Base-by-base conservation (phyloP, 345 rosid genomes). In the Melaleuca alternifolia region DNA sequence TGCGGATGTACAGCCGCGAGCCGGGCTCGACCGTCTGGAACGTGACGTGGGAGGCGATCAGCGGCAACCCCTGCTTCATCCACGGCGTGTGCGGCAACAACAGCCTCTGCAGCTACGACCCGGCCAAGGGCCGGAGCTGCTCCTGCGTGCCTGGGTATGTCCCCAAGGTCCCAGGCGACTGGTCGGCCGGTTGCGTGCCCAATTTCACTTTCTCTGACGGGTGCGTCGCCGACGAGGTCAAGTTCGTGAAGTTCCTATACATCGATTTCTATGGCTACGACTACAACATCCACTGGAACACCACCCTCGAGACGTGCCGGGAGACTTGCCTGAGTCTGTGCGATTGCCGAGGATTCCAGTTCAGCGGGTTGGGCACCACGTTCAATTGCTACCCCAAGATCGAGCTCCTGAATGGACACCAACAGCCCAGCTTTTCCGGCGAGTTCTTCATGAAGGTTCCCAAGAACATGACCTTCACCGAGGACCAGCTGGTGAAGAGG, bases 41-140 rank as follows among this genome's bases (percentile, higher is more conserved):
- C 46, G 88, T 91, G 50, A n/a, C 92, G 9, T 91, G 89, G 90
- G 87, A 92, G 86, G 88, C 51, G 18, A 5, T 53, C 23, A 41
- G 62, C 14, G 48, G 52, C 30, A 56, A 30, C 33, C 50, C 87
- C 2, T 91, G 94, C 54, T 79, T 3, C 11, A 41, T 89, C 83
- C 92, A 84, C 77, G 92, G 91, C 41, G 33, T 79, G n/a, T 92
- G 92, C 30, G 92, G 92, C 16, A 71, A 85, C 23, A 90, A 92
- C 59, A 87, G 91, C 51, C 20, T 88, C 18, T 91, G 93, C 48
- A 65, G 50, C 41, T 88, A 89, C 23, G 44, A 41, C 86, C 87
- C 53, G 7, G 15, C 0, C 10, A 14, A 53, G 14, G 91, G 91
- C 1, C 83, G 87, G 82, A 85, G 54, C 59, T 90, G 93, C 84